Percentiles rank a stretch among this genome's conserved stretches.
phyloP scores from a whole-genome alignment of 2,329 filamentous ascomycete species.

The Rosellinia necatrix region DNA sequence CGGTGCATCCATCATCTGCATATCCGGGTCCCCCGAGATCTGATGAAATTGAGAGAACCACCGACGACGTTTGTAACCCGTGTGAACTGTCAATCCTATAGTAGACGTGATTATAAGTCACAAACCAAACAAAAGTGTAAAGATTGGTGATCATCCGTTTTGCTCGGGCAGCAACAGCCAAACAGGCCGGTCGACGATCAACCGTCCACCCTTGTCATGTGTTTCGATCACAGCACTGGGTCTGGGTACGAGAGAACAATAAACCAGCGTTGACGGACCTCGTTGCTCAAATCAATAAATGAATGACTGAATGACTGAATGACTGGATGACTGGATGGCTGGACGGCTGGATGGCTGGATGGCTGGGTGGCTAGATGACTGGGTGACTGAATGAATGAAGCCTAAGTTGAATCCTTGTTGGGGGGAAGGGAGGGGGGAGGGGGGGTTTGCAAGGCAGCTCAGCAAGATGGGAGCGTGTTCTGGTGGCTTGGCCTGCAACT shows the following conservation, averaged over 20 bases:
- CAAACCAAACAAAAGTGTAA: slow-evolving; percentile 39
- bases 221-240: slow-evolving; percentile 27
- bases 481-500: slow-evolving; percentile 25
- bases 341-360: too few relatives aligned
- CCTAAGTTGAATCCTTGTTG: slow-evolving; percentile 10
- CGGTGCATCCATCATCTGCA: slow-evolving; percentile 17
- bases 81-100: slow-evolving; percentile 31
- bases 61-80: slow-evolving; percentile 23
- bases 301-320: too few relatives aligned
- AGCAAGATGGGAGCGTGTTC: slow-evolving; percentile 14
- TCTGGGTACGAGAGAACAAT: slow-evolving; percentile 19
- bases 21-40: slow-evolving; percentile 23
- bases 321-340: too few relatives aligned
- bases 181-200: slow-evolving; percentile 42
- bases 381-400: slow-evolving; percentile 11
- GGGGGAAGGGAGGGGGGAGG: too few relatives aligned
- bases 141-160: slow-evolving; percentile 36
- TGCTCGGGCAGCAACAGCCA: slow-evolving; percentile 48
- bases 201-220: slow-evolving; percentile 31
- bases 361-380: too few relatives aligned
- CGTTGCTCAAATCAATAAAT: slow-evolving; percentile 8
- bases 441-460: slow-evolving; percentile 13
- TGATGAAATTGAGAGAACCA: slow-evolving; percentile 20
- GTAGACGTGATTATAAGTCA: slow-evolving; percentile 34
- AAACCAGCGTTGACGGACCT: slow-evolving; percentile 6